Conservation (phyloP, 2,329 filamentous ascomycete species). For the Chaetothyriales sp. region DNA sequence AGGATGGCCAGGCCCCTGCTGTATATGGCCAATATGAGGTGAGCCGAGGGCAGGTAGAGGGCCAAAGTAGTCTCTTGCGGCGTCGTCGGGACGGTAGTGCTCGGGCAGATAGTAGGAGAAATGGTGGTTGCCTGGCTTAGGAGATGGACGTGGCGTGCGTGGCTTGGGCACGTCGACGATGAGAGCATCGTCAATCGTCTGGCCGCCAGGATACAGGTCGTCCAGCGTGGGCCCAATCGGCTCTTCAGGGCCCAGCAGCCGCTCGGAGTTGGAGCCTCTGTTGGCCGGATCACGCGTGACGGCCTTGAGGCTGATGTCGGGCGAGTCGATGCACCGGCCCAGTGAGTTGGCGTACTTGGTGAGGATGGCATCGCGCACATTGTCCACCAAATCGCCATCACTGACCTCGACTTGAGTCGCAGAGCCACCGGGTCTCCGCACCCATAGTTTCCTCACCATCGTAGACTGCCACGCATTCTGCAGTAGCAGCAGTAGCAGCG, state of each 20-base stretch:
- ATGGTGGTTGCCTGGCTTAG: slow-evolving; percentile 38
- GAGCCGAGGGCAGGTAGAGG: slow-evolving; percentile 42
- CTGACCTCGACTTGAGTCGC: slow-evolving; percentile 72
- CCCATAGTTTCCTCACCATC: slow-evolving; percentile 67
- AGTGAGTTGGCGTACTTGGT: slow-evolving; percentile 89
- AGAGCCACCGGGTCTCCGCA: slow-evolving; percentile 71
- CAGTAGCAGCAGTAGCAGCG: slow-evolving; percentile 3
- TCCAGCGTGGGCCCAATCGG: slow-evolving; percentile 64
- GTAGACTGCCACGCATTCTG: slow-evolving; percentile 15
- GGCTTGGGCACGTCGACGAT: slow-evolving; percentile 71
- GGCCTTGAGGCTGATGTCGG: slow-evolving; percentile 72
- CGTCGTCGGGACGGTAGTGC: slow-evolving; percentile 50
- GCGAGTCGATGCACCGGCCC: slow-evolving; percentile 74
- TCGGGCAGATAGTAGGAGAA: slow-evolving; percentile 43
- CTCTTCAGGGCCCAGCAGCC: slow-evolving; percentile 72
- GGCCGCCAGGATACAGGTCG: slow-evolving; percentile 69
- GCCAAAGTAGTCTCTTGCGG: slow-evolving; percentile 69
- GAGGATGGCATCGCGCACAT: slow-evolving; percentile 81
- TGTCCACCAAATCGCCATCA: slow-evolving; percentile 85
- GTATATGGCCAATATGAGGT: slow-evolving; percentile 25
- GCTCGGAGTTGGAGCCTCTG: slow-evolving; percentile 37
- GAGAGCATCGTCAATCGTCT: slow-evolving; percentile 75
- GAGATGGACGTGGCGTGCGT: slow-evolving; percentile 67
- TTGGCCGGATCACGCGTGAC: slow-evolving; percentile 45
- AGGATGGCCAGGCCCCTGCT: slow-evolving; percentile 22